phyloP scores from a whole-genome alignment of 768 basidiomycete genomes.

The Podaxis sp. region DNA sequence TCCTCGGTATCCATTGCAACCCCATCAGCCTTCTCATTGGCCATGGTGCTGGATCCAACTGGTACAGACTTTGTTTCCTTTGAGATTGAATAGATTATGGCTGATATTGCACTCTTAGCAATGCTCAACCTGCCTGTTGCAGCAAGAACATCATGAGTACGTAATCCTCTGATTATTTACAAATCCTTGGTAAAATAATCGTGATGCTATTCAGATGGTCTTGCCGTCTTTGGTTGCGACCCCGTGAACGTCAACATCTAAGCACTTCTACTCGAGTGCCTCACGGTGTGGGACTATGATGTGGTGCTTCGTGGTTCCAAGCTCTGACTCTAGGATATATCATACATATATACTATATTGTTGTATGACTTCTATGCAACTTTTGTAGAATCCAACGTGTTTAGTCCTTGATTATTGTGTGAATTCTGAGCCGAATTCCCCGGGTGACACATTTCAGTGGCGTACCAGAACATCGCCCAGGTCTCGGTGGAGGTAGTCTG shows the following conservation, averaged over 20 bases:
- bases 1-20: constrained; percentile 20
- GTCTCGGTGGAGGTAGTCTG: no score
- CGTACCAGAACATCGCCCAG: no score
- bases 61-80: not conserved
- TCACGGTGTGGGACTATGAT: not conserved
- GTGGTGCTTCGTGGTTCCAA: no score
- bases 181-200: not conserved
- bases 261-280: not conserved
- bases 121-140: constrained; percentile 23
- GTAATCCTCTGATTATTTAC: constrained; percentile 2
- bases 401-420: no score
- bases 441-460: no score
- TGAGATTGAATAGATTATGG: not conserved
- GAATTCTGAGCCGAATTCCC: no score
- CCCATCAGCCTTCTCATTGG: constrained; percentile 21
- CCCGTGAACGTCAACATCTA: constrained; percentile 21
- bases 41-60: constrained; percentile 19
- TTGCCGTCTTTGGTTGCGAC: constrained; percentile 21
- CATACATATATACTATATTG: no score
- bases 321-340: no score
- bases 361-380: no score
- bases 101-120: constrained; percentile 11
- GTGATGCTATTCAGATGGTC: constrained; percentile 15
- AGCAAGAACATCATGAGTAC: constrained; percentile 21
- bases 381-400: no score